A percentile compares a stretch with the other conserved stretches of the same genome.
phyloP scores from a whole-genome alignment of 176 grass and related monocot species.

The Musa troglodytarum region DNA sequence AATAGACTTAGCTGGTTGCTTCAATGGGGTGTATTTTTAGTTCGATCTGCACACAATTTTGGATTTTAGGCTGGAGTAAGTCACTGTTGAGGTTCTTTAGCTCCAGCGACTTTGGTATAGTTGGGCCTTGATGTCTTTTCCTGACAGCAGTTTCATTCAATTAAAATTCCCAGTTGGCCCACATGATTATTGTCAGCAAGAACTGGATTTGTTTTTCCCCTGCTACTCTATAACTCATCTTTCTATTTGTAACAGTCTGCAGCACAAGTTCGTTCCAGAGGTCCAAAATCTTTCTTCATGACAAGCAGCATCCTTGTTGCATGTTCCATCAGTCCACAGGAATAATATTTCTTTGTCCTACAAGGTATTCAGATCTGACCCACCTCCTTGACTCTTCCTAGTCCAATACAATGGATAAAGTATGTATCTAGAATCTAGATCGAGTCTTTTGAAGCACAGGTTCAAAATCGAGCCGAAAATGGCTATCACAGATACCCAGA shows the following conservation, averaged over 20 bases:
- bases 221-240: no score
- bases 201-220: no score
- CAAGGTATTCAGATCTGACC: background rate
- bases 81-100: background rate
- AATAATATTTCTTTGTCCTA: no score
- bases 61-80: background rate
- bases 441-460: background rate
- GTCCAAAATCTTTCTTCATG: background rate
- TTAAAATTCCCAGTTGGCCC: no score
- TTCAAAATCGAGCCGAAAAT: conserved; percentile 32
- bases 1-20: background rate
- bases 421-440: conserved; percentile 11
- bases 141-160: no score
- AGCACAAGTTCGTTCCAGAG: no score
- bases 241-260: background rate
- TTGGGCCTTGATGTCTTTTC: no score
- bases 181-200: no score
- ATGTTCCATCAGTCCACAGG: background rate
- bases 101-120: background rate
- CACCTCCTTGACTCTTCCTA: background rate
- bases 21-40: no score
- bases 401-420: background rate
- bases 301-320: background rate
- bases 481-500: conserved; percentile 46
- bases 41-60: background rate